Percentiles rank a stretch among this genome's conserved stretches.
These are phyloP conservation scores for Aspergillus cristatus DNA, from an alignment of 495 filamentous ascomycete genomes.

Conservation along the genomic window DNA sequence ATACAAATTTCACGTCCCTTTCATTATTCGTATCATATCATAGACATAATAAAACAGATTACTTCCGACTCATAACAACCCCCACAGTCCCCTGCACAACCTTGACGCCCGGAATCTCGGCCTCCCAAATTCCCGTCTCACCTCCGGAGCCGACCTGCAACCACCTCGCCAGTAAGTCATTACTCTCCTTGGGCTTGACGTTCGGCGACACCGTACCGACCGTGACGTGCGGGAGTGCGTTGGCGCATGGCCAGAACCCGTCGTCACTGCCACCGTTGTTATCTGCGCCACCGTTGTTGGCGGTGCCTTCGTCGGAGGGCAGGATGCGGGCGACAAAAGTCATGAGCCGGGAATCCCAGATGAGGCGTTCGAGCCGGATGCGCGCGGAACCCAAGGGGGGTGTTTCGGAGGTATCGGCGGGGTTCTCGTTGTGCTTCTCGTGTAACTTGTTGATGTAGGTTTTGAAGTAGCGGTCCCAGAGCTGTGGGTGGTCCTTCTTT, in stretches of 20 bases:
- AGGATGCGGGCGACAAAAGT: constrained; percentile 69
- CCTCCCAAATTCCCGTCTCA: constrained; percentile 40
- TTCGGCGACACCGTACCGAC: constrained; percentile 62
- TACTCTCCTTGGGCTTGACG: constrained; percentile 91
- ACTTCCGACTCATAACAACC: constrained; percentile 32
- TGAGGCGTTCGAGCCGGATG: constrained; percentile 55
- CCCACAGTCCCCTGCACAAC: constrained; percentile 32
- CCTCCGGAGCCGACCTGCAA: constrained; percentile 40
- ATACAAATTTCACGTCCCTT: too few species aligned
- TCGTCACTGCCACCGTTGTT: too few species aligned
- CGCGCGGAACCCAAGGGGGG: constrained; percentile 36
- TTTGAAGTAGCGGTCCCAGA: constrained; percentile 60
- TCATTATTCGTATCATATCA: not conserved
- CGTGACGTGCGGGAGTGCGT: constrained; percentile 78
- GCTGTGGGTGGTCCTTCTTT: constrained; percentile 44
- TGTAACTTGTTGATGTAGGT: constrained; percentile 35
- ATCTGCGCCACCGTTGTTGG: too few species aligned
- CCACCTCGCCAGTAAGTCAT: constrained; percentile 70
- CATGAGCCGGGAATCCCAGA: constrained; percentile 82
- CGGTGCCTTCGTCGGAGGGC: constrained; percentile 16
- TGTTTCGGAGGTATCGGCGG: constrained; percentile 9
- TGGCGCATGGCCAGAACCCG: constrained; percentile 70
- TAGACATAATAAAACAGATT: too few species aligned
- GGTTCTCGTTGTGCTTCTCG: constrained; percentile 30
- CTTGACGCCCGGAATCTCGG: constrained; percentile 33